Evolutionary conservation across 179 eudicot genomes (phyloP).

Genomic region (Spinacia oleracea): DNA sequence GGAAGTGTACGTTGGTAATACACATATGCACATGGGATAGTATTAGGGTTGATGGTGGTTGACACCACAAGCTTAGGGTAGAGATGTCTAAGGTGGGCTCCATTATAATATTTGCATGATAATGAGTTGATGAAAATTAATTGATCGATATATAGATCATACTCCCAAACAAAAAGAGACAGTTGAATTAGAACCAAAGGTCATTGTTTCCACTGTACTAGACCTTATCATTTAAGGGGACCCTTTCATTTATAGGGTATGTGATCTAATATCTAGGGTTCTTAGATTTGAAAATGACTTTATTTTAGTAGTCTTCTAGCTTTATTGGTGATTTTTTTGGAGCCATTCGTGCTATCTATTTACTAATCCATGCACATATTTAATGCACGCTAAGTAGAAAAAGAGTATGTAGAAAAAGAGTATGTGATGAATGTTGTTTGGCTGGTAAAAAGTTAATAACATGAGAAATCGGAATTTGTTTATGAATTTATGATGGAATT

Average conservation of each 20-base stretch:
- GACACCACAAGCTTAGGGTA: slow-evolving; percentile 12
- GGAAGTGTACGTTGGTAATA: too few species aligned
- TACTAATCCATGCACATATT: background rate
- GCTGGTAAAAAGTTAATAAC: too few species aligned
- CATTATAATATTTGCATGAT: background rate
- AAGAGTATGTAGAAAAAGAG: too few species aligned
- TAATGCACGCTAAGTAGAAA: background rate
- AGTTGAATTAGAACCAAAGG: background rate
- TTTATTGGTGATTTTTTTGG: background rate
- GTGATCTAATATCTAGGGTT: background rate
- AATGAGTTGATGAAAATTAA: slow-evolving; percentile 2
- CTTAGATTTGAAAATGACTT: background rate
- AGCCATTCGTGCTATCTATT: background rate
- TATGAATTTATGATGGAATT: too few species aligned
- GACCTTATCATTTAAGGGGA: slow-evolving; percentile 19
- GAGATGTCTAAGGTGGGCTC: slow-evolving; percentile 16
- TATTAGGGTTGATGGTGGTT: slow-evolving; percentile 25
- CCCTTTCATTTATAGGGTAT: background rate
- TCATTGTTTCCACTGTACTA: slow-evolving; percentile 5
- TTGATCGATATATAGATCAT: too few species aligned
- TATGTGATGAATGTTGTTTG: too few species aligned
- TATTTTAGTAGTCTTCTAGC: background rate
- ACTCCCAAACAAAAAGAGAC: slow-evolving; percentile 7
- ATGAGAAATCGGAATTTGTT: too few species aligned
- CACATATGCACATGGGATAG: slow-evolving; percentile 18